Conservation (phyloP, 495 filamentous ascomycete species). For the Aspergillus sparsus region DNA sequence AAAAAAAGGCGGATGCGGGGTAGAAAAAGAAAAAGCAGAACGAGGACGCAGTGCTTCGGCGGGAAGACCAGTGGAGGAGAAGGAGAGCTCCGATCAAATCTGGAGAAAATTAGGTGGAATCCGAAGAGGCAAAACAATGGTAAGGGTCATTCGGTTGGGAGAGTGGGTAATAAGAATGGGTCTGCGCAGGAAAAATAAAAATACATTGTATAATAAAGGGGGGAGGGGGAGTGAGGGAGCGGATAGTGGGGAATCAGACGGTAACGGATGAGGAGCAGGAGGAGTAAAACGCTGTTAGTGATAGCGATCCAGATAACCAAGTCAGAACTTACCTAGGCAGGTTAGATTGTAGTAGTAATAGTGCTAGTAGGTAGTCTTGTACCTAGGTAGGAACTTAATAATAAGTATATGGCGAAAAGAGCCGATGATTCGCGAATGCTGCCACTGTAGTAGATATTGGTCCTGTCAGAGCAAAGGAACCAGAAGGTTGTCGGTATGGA, state of each 20-base stretch:
- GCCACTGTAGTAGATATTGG: slow-evolving; percentile 26
- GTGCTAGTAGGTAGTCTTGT: no score
- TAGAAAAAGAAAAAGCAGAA: slow-evolving; percentile 16
- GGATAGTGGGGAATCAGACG: slow-evolving; percentile 1
- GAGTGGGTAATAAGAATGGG: slow-evolving; percentile 11
- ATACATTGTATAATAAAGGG: background rate
- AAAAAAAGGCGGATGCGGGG: slow-evolving; percentile 25
- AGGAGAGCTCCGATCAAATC: slow-evolving; percentile 18
- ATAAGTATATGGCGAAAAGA: slow-evolving; percentile 4
- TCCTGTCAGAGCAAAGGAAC: slow-evolving; percentile 25
- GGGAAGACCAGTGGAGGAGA: slow-evolving; percentile 17
- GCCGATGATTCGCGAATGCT: slow-evolving; percentile 26
- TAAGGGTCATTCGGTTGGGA: background rate
- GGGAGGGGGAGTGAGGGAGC: background rate
- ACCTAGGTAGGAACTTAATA: no score
- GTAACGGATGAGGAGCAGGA: slow-evolving; percentile 3
- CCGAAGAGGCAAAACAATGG: slow-evolving; percentile 11
- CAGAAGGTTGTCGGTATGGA: slow-evolving; percentile 12
- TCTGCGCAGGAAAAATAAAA: slow-evolving; percentile 3
- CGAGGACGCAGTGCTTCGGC: slow-evolving; percentile 9
- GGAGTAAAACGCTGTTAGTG: background rate
- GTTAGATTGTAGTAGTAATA: background rate
- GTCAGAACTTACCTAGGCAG: slow-evolving; percentile 1
- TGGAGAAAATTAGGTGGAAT: slow-evolving; percentile 26
- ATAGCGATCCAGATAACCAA: slow-evolving; percentile 6